A percentile compares a stretch with the other conserved stretches of the same genome.
Conservation (phyloP, 495 filamentous ascomycete species). For the Hypomontagnella monticulosa region DNA sequence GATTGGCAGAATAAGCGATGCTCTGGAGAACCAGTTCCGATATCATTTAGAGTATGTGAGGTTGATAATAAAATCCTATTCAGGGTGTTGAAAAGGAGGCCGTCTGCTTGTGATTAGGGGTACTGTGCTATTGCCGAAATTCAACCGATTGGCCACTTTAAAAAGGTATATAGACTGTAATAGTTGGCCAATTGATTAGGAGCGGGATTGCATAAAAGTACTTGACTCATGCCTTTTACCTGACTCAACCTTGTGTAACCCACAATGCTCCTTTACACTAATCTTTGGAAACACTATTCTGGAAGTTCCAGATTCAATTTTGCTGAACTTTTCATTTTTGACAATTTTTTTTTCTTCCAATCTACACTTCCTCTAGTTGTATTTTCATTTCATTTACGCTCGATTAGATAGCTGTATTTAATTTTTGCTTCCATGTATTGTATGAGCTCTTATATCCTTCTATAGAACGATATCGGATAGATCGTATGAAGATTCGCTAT, state of each 20-base stretch:
- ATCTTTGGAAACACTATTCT: conserved; percentile 43
- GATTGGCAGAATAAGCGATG: too few species aligned
- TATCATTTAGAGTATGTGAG: too few species aligned
- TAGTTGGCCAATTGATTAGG: conserved; percentile 12
- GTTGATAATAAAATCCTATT: too few species aligned
- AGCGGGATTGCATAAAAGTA: conserved; percentile 45
- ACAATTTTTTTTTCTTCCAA: conserved; percentile 7
- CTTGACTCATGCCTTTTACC: conserved; percentile 47
- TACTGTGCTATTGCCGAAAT: background rate
- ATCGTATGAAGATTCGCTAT: too few species aligned
- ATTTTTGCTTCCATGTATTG: too few species aligned
- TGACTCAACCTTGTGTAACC: conserved; percentile 45
- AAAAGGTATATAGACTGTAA: conserved; percentile 7
- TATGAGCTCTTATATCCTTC: too few species aligned
- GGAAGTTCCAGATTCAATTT: conserved; percentile 43
- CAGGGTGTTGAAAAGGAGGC: too few species aligned
- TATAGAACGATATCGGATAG: too few species aligned
- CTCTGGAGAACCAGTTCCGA: too few species aligned
- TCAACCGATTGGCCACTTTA: background rate
- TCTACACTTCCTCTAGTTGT: background rate
- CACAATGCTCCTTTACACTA: conserved; percentile 43
- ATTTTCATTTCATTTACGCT: background rate
- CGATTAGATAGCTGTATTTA: too few species aligned
- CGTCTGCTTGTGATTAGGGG: background rate
- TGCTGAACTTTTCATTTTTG: conserved; percentile 14